A percentile compares a stretch with the other conserved stretches of the same genome.
These are phyloP conservation scores for Trametopsis cervina DNA, from an alignment of 768 basidiomycete species.

Conservation along the genomic window DNA sequence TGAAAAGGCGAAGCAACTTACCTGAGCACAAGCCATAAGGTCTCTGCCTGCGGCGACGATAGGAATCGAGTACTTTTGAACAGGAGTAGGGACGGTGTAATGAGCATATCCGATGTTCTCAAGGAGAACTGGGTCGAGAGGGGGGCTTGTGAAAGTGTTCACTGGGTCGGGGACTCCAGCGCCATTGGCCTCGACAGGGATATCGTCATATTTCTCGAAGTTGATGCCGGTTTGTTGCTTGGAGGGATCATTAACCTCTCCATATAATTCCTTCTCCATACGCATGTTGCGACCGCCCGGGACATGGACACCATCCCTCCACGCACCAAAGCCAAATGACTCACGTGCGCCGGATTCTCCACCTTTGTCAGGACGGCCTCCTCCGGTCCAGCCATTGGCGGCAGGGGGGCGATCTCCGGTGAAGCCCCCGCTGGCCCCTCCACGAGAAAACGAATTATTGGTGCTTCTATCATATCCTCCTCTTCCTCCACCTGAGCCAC, in stretches of 20 bases:
- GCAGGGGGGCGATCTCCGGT: conserved; percentile 23
- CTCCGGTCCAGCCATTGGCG: conserved; percentile 31
- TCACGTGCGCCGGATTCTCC: conserved; percentile 40
- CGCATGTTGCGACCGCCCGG: conserved; percentile 79
- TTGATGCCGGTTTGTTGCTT: conserved; percentile 98
- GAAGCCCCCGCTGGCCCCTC: conserved; percentile 36
- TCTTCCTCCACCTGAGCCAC: conserved; percentile 33
- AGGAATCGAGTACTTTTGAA: conserved; percentile 99
- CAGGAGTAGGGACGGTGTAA: conserved; percentile 94
- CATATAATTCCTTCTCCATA: conserved; percentile 94
- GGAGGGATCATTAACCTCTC: conserved; percentile 76
- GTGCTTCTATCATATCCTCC: conserved; percentile 38
- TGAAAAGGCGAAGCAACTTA: conserved; percentile 25
- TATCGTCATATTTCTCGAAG: conserved; percentile 99
- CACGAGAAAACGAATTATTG: conserved; percentile 29
- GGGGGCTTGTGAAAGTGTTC: conserved; percentile 77
- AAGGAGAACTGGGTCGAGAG: conserved; percentile 86
- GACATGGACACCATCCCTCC: conserved; percentile 87
- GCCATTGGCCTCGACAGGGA: conserved; percentile 98
- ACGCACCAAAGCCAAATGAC: conserved; percentile 58
- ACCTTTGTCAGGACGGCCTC: conserved; percentile 18
- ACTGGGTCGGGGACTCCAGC: conserved; percentile 96
- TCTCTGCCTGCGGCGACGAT: conserved; percentile 88
- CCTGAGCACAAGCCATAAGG: conserved; percentile 94
- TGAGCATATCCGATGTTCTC: conserved; percentile 92